Evolutionary conservation across 78 protist genomes (phyloP), one percentile per base, ranked within the genome.

Genomic region (Dictyostelium capitatum): DNA sequence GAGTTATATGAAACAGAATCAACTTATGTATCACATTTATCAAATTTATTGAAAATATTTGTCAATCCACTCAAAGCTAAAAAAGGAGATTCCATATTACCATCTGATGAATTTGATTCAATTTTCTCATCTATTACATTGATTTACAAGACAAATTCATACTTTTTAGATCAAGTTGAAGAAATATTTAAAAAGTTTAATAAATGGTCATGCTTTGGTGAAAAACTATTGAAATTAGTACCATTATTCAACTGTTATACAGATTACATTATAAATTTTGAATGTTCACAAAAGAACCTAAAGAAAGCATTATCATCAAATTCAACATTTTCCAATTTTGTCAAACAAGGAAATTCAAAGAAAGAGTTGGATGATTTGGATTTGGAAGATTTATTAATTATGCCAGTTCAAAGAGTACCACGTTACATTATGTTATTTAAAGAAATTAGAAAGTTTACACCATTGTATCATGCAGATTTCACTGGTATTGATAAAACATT

Each of bases 401-500:
- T 92, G 96, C 96, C 96, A 19, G 96, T 92, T 14, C 96, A 92
- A 43, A 73, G 96, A 47, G 53, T 92, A 9, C 96, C 96, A n/a
- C 59, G 96, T 20, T 92, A 92, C 57, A 87, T 82, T 46, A 80
- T 92, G 96, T 73, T 92, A 32, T 59, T 92, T 25, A 82, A 90
- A 46, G 85, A 90, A 56, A 72, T 90, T 30, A 62, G 75, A 30
- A 79, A 80, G 41, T 90, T 46, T 15, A 90, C 95, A 17, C 81
- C 89, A 69, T 43, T 30, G 2, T 15, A 50, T 46, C 95, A 90
- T 30, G 41, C 65, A 0, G 95, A 90, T 30, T 82, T 28, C 32
- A 19, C 23, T 25, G 51, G 57, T n/a, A 72, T 90, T 32, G 72
- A 69, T 48, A 50, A 19, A 7, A 85, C 95, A 41, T 47, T 70